Conservation (phyloP, 495 filamentous ascomycete species). For the Mytilinidion resinicola region DNA sequence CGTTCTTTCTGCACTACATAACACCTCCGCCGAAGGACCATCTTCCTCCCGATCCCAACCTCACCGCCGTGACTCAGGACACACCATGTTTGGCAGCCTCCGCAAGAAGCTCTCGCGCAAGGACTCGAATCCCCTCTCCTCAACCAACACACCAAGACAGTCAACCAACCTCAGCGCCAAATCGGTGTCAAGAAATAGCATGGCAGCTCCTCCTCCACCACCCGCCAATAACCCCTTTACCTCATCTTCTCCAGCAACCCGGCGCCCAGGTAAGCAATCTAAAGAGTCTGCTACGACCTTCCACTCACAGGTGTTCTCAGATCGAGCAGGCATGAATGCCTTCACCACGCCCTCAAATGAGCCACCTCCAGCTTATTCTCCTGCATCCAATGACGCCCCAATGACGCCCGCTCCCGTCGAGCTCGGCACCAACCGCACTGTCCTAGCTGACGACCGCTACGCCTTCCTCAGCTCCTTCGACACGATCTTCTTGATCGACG, state of each 20-base stretch:
- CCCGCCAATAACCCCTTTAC: constrained; percentile 14
- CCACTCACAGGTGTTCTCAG: constrained; percentile 19
- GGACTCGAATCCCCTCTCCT: constrained; percentile 4
- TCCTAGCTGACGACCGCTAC: constrained; percentile 57
- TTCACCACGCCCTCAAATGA: constrained; percentile 38
- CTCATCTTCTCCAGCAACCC: constrained; percentile 25
- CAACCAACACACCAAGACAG: neutral
- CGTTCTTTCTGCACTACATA: too few relatives aligned
- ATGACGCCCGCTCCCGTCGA: constrained; percentile 8
- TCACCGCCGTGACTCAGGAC: neutral
- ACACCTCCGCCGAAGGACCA: too few relatives aligned
- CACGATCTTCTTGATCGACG: constrained; percentile 90
- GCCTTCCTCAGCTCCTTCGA: constrained; percentile 84
- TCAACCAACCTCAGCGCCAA: neutral
- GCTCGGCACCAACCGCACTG: neutral
- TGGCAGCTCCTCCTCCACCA: constrained; percentile 1
- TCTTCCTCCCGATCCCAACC: too few relatives aligned
- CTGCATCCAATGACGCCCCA: constrained; percentile 2
- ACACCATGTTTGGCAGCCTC: constrained; percentile 5
- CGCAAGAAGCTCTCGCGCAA: constrained; percentile 22
- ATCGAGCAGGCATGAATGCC: constrained; percentile 35
- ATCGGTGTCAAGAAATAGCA: neutral
- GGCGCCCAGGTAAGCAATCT: constrained; percentile 30
- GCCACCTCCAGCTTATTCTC: constrained; percentile 45
- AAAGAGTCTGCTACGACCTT: constrained; percentile 2